Evolutionary conservation across 2,329 filamentous ascomycete species (phyloP).

Genomic region (Neofusicoccum sp.): DNA sequence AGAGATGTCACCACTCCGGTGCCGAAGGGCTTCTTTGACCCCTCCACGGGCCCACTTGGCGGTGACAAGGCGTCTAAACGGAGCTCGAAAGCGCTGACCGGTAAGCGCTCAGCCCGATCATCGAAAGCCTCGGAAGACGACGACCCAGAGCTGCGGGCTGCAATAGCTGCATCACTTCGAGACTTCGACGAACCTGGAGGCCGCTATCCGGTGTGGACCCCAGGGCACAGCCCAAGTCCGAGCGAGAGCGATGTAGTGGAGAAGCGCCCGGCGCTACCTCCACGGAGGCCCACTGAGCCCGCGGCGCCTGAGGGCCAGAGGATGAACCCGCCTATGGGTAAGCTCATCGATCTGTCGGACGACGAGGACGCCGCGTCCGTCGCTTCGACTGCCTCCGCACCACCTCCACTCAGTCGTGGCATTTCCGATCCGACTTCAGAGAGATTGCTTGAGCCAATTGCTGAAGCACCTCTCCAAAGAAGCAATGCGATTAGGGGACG

Average conservation of each 20-base stretch:
- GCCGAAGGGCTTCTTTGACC: slow-evolving; percentile 76
- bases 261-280: slow-evolving; percentile 39
- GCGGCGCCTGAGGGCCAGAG: slow-evolving; percentile 28
- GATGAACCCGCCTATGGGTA: slow-evolving; percentile 31
- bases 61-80: slow-evolving; percentile 32
- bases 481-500: slow-evolving; percentile 14
- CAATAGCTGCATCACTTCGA: slow-evolving; percentile 51
- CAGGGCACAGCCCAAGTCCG: slow-evolving; percentile 34
- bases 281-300: slow-evolving; percentile 34
- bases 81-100: slow-evolving; percentile 20
- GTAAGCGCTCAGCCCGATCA: slow-evolving; percentile 24
- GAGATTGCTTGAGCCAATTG: slow-evolving; percentile 25
- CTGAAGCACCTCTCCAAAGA: slow-evolving; percentile 26
- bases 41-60: slow-evolving; percentile 48
- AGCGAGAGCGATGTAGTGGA: slow-evolving; percentile 40
- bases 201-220: slow-evolving; percentile 30
- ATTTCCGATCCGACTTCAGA: slow-evolving; percentile 31
- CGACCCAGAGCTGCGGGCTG: slow-evolving; percentile 50
- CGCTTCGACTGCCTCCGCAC: slow-evolving; percentile 23
- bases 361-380: slow-evolving; percentile 31
- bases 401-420: slow-evolving; percentile 27
- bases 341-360: slow-evolving; percentile 54
- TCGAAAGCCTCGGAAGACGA: slow-evolving; percentile 41
- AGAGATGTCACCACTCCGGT: slow-evolving; percentile 88
- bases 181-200: slow-evolving; percentile 46